Base-by-base conservation (phyloP, 148 eudicot genomes). In the Euryodendron excelsum region DNA sequence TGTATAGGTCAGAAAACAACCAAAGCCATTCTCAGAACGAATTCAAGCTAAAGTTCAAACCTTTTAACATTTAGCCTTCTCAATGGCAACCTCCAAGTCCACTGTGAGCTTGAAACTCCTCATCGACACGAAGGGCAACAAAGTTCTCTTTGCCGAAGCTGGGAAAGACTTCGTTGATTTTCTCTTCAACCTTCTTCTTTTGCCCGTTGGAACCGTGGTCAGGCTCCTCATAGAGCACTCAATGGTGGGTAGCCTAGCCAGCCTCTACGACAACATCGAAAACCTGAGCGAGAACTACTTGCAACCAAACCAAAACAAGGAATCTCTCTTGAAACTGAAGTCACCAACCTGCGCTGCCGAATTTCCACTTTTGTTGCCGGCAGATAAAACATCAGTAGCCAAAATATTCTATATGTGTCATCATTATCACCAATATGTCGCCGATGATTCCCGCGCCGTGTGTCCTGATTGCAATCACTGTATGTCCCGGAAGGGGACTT, bases 71-170 rank as follows among this genome's bases (percentile, higher is more conserved):
- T n/a, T n/a, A n/a, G n/a, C n/a, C n/a, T n/a, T n/a, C n/a, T n/a
- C n/a, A 12, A 66, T 66, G 70, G 70, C 70, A 11, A 34, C 70
- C 70, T 65, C 70, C 17, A 20, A 41, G 25, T 30, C 15, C 5
- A 13, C 34, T 21, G 70, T 66, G 5, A 66, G 28, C 70, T 12
- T 66, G 13, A 66, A 66, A 3, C 45, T 66, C 0, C 70, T 66
- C 12, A 39, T 66, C 14, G 70, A 66, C 47, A 21, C 47, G 12
- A 21, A 66, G 45, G 37, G 10, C 47, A 66, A 36, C 70, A 66
- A 66, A 23, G 70, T 66, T 44, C 70, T 66, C 47, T 66, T 66
- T 45, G 70, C 70, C 13, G 70, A 66, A 44, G 70, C 70, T 14
- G 47, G 45, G 2, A 66, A 66, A 11, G 70, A 66, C 70, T 66